Base-by-base conservation (phyloP, 1,284 basidiomycete species). In the Exobasidium rhododendri region DNA sequence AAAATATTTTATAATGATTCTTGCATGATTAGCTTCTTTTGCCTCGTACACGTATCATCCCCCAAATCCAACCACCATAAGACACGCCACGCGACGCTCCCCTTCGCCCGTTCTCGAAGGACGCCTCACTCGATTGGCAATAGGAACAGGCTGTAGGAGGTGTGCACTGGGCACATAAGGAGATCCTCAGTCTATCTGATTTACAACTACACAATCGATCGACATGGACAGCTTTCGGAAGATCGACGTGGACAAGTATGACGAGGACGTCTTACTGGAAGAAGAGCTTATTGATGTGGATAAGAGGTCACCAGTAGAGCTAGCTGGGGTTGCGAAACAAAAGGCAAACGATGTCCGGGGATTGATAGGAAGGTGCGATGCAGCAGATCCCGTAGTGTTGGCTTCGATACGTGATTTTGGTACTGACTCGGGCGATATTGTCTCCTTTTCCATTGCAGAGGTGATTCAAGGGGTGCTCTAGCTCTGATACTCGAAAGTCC, bases 221-320 rank as follows among this genome's bases (percentile, higher is more conserved):
- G 74, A 69, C 68, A 70, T 65, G 58, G 74, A 75, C 64, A 65
- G 56, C 59, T 96, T 92, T 82, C 85, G 93, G 69, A 94, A 93
- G 82, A 93, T 97, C 82, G 89, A 97, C 81, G 90, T 97, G 73
- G 94, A 97, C 82, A 85, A 84, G 55, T 93, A 87, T 82, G 94
- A 97, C 77, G 94, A 97, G 80, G 94, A 97, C 74, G 86, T 88
- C 17, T 82, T 97, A 14, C 85, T 87, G 51, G 90, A 93, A 26
- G 60, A 60, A 32, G 77, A 97, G 74, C 85, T 97, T 35, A 92
- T 89, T 78, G 89, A 91, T 55, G 85, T 90, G 1, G 93, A 97
- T 79, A 88, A 90, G 13, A 85, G 92, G 62, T 86, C 88, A 56
- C 87, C 91, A 0, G 83, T 85, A 0, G 87, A 90, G 68, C 87